Evolutionary conservation across 257 asterid species (phyloP), one percentile per base, ranked within the genome.

Genomic region (Solanum commersonii): DNA sequence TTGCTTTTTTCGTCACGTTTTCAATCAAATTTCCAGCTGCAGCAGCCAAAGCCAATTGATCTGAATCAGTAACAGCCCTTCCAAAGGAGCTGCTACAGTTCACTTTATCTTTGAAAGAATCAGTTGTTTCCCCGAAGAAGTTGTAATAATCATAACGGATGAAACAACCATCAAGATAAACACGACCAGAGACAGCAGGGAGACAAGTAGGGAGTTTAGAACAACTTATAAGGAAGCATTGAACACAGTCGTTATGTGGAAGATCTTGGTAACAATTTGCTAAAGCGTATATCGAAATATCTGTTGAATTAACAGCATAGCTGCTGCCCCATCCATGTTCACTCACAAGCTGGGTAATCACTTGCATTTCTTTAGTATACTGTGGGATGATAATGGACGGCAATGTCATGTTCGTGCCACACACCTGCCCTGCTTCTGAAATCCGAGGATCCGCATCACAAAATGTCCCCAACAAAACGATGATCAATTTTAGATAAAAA

Each of bases 121-220:
- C 94, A n/a, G 88, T 88, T 87, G 89, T 91, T 89, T 96, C 97
- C 46, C 73, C 87, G 68, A 88, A 92, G 63, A 96, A 96, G 1
- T 70, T 88, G 87, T 95, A 92, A 10, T 77, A 87, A 16, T 95
- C 99, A 88, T 94, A 96, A 14, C 99, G 95, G 23, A 96, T 91
- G 90, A 96, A 96, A 87, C 99, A 96, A 0, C 99, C 99, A 70
- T 96, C 99, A 82, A 95, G 94, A 85, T 87, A 96, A 10, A 96
- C 60, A 23, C 98, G 94, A 38, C 95, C 98, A 27, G 92, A 79
- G 78, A 85, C 60, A 11, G 89, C 68, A 3, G 98, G 98, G 18
- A 96, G 92, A 88, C 99, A 96, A 38, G 94, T 92, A 12, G 98
- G 98, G 84, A 96, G 91, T 46, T 89, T 92, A 71, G 98, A 93